Base-by-base conservation (phyloP, 768 basidiomycete genomes). In the Nevesoporus exiguus region DNA sequence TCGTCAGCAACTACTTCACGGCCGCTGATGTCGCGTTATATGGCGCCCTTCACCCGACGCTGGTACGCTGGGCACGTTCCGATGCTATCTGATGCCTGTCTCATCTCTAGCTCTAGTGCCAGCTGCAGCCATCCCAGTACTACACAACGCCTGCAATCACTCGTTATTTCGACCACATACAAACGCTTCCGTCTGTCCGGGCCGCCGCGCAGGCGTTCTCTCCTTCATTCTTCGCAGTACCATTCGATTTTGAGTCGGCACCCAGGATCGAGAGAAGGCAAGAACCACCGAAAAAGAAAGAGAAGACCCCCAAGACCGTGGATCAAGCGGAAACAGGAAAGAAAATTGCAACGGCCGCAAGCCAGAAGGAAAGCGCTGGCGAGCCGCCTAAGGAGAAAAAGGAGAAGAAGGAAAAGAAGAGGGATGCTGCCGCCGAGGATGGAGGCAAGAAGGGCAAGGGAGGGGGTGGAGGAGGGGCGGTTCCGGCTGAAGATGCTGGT, bases 81-180 rank as follows among this genome's bases (percentile, higher is more conserved):
- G 34, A 44, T 39, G 14, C 30, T 8, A 7, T 40, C 21, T 14
- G 24, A 41, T 33, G 2, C n/a, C 25, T 14, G 22, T 55, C 55
- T 65, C 31, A 70, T 15, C 49, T 19, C 31, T 5, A 4, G 10
- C 17, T 55, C 31, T 68, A 96, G 87, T 82, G 88, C 9, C 82
- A 85, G 65, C 75, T 88, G 17, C 80, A 83, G 62, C 77, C 88
- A 5, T 60, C 78, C n/a, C 82, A 89, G 66, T 88, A 90, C 75
- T 86, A 90, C 67, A 73, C 85, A 17, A 80, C 84, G 51, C 93
- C 96, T 6, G 80, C 90, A 21, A 70, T 98, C 36, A 90, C 90
- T 39, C 90, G 97, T 42, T 98, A 96, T 78, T 96, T 98, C 67
- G 89, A 95, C 72, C 93, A 98, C 72, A 81, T 99, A 54, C 96